phyloP scores from a whole-genome alignment of 495 filamentous ascomycete species.

The Cryomyces minteri region DNA sequence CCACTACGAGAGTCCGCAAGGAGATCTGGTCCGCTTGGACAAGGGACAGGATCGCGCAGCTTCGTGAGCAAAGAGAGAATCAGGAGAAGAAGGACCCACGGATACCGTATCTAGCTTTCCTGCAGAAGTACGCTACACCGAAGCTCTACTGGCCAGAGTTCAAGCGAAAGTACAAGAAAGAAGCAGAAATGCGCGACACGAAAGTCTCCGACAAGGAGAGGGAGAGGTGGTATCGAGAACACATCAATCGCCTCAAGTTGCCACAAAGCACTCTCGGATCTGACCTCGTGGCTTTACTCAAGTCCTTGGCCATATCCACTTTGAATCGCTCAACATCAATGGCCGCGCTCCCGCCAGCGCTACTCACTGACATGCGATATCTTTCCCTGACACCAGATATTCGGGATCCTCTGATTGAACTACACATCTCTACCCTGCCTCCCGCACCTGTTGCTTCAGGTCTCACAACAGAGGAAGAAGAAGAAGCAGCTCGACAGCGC shows the following conservation, averaged over 20 bases:
- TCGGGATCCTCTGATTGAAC: slow-evolving; percentile 56
- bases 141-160: slow-evolving; percentile 98
- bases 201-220: slow-evolving; percentile 69
- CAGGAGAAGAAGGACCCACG: slow-evolving; percentile 71
- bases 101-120: slow-evolving; percentile 67
- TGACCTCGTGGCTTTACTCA: slow-evolving; percentile 63
- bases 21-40: slow-evolving; percentile 75
- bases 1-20: slow-evolving; percentile 61
- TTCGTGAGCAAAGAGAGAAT: slow-evolving; percentile 54
- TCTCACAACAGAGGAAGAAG: slow-evolving; percentile 35
- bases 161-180: slow-evolving; percentile 72
- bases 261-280: slow-evolving; percentile 56
- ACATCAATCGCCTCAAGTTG: slow-evolving; percentile 60
- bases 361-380: slow-evolving; percentile 64
- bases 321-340: slow-evolving; percentile 49
- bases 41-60: slow-evolving; percentile 44
- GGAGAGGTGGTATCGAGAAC: slow-evolving; percentile 81
- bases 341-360: slow-evolving; percentile 42
- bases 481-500: slow-evolving; percentile 39
- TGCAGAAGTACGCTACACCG: slow-evolving; percentile 62
- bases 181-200: slow-evolving; percentile 58
- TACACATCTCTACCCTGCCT: slow-evolving; percentile 55
- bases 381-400: slow-evolving; percentile 52
- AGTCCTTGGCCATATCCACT: slow-evolving; percentile 38
- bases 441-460: slow-evolving; percentile 38